phyloP scores from a whole-genome alignment of 805 yeast species.

The Hanseniaspora hatyaiensis region DNA sequence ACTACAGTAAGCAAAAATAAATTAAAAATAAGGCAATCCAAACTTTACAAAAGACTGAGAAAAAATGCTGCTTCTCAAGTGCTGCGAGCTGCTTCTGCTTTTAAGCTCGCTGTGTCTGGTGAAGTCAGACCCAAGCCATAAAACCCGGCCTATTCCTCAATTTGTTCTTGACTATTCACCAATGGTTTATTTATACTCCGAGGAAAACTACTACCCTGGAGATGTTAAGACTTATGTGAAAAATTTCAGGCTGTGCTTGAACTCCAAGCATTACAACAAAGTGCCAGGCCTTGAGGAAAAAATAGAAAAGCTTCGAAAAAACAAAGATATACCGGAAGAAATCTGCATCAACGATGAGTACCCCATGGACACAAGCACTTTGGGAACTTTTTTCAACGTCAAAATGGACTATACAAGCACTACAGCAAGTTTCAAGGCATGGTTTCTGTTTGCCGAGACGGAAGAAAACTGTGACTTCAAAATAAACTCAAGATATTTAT shows the following conservation, averaged over 20 bases:
- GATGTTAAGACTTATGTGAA: conserved; percentile 59
- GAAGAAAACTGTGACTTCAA: neutral
- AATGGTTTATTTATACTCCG: conserved; percentile 73
- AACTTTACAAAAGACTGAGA: no score
- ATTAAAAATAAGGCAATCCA: no score
- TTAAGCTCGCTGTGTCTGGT: no score
- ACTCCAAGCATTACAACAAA: neutral
- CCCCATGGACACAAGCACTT: no score
- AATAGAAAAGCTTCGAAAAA: neutral
- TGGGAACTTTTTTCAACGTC: no score
- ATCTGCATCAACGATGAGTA: neutral
- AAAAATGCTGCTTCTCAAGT: no score
- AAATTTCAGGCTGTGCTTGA: conserved; percentile 42
- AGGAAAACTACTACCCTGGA: conserved; percentile 76
- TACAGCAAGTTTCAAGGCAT: no score
- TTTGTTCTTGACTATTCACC: conserved; percentile 63
- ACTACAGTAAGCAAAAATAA: no score
- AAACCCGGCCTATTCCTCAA: conserved; percentile 39
- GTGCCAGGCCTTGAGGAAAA: neutral
- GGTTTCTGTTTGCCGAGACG: no score
- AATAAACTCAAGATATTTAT: neutral
- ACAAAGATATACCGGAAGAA: neutral
- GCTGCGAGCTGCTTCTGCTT: no score
- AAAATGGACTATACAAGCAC: no score
- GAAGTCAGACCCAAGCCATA: neutral